These are phyloP conservation scores for Erucastrum elatum DNA, from an alignment of 345 rosid genomes.

Conservation along the genomic window DNA sequence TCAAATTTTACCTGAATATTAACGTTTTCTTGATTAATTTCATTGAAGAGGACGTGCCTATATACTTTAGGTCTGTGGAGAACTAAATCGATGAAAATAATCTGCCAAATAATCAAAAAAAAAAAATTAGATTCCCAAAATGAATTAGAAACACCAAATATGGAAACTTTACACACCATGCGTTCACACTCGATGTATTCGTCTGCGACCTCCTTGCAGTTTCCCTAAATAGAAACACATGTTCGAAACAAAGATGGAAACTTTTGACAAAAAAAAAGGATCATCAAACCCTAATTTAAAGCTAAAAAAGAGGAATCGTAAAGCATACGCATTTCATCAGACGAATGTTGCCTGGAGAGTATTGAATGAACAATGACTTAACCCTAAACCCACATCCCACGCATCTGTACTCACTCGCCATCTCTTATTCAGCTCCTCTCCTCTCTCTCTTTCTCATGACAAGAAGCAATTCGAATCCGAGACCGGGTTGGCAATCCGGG, in stretches of 20 bases:
- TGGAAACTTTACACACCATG: slow-evolving; percentile 54
- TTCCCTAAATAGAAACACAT: slow-evolving; percentile 45
- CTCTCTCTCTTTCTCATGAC: background rate
- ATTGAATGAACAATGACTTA: slow-evolving; percentile 65
- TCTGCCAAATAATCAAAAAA: slow-evolving; percentile 40
- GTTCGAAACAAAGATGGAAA: slow-evolving; percentile 14
- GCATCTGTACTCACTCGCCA: slow-evolving; percentile 54
- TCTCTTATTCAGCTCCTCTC: background rate
- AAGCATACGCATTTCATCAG: slow-evolving; percentile 77
- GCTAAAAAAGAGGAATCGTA: background rate
- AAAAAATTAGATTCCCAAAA: background rate
- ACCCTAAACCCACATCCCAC: slow-evolving; percentile 66
- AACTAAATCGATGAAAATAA: slow-evolving; percentile 79
- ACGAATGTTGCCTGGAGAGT: slow-evolving; percentile 78
- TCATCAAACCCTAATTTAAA: background rate
- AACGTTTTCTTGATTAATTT: slow-evolving; percentile 49
- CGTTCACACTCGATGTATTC: slow-evolving; percentile 81
- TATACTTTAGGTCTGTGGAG: slow-evolving; percentile 78
- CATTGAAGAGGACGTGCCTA: slow-evolving; percentile 73
- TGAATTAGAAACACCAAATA: slow-evolving; percentile 18
- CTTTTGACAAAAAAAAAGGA: background rate
- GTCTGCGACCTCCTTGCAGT: slow-evolving; percentile 72
- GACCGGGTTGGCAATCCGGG: background rate
- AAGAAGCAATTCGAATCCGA: background rate
- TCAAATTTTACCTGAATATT: slow-evolving; percentile 50